Evolutionary conservation across 192 early-diverging fungal species (phyloP).

Genomic region (Fimicolochytrium jonesii): DNA sequence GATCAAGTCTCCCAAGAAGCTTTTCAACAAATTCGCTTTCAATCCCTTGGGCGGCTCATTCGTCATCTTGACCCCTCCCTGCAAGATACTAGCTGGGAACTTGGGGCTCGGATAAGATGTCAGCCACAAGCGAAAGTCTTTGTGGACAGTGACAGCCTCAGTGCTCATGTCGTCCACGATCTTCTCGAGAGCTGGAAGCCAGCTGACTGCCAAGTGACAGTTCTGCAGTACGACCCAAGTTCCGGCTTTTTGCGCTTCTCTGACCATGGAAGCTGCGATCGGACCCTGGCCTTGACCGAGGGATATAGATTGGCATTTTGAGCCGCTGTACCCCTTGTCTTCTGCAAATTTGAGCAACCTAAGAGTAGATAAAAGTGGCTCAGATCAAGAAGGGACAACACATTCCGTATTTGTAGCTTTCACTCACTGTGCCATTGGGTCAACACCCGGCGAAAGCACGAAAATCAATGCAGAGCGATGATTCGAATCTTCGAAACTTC

Average conservation of each 20-base stretch:
- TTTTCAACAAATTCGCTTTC: constrained; percentile 55
- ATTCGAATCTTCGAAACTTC: constrained; percentile 59
- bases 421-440: constrained; percentile 61
- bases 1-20: constrained; percentile 55
- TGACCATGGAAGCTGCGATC: constrained; percentile 58
- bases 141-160: constrained; percentile 40
- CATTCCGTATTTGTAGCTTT: too few relatives aligned
- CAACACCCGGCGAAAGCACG: constrained; percentile 62
- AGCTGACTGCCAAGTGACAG: constrained; percentile 61
- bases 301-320: constrained; percentile 55
- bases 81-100: constrained; percentile 55
- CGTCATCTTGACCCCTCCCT: constrained; percentile 61
- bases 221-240: constrained; percentile 66
- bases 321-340: constrained; percentile 52
- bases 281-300: constrained; percentile 63
- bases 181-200: constrained; percentile 54
- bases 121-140: constrained; percentile 58
- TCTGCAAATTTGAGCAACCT: constrained; percentile 63
- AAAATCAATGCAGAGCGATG: constrained; percentile 52
- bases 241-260: constrained; percentile 52
- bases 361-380: background rate
- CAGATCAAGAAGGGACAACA: too few relatives aligned
- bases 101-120: constrained; percentile 57
- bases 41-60: constrained; percentile 64
- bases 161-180: constrained; percentile 59